phyloP scores from a whole-genome alignment of 2,329 filamentous ascomycete genomes.

The Venturia effusa region DNA sequence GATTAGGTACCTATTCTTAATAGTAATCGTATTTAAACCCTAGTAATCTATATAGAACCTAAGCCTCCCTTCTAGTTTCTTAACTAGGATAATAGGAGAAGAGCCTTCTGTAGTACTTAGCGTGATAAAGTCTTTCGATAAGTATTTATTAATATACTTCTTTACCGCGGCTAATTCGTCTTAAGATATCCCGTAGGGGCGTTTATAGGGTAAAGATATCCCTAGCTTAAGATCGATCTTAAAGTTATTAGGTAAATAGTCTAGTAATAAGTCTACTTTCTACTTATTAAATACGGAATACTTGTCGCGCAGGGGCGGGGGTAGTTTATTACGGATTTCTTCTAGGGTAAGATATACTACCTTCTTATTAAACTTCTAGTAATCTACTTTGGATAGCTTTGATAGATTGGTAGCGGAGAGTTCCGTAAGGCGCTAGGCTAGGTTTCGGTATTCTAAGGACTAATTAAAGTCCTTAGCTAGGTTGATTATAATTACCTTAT shows the following conservation, averaged over 20 bases:
- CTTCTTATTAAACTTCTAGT: background rate
- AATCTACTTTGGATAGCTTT: background rate
- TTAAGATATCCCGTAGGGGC: too few relatives aligned
- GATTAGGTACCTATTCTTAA: slow-evolving; percentile 9
- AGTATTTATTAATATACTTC: background rate
- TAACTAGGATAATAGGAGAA: background rate
- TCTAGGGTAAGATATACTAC: background rate
- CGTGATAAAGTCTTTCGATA: too few relatives aligned
- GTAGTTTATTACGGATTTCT: background rate
- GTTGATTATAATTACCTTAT: too few relatives aligned
- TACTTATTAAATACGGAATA: too few relatives aligned
- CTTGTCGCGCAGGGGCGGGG: background rate
- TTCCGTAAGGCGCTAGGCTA: background rate
- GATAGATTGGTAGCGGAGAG: background rate
- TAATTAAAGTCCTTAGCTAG: too few relatives aligned
- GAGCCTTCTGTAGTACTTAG: background rate
- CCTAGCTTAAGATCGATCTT: background rate
- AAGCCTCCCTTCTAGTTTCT: slow-evolving; percentile 11
- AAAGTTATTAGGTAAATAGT: background rate
- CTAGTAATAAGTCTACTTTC: too few relatives aligned
- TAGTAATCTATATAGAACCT: too few relatives aligned
- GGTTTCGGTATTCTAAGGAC: too few relatives aligned
- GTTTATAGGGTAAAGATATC: background rate
- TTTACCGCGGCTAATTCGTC: background rate
- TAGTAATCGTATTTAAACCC: slow-evolving; percentile 8